Conservation (phyloP, 495 filamentous ascomycete species). For the Platismatia glauca region DNA sequence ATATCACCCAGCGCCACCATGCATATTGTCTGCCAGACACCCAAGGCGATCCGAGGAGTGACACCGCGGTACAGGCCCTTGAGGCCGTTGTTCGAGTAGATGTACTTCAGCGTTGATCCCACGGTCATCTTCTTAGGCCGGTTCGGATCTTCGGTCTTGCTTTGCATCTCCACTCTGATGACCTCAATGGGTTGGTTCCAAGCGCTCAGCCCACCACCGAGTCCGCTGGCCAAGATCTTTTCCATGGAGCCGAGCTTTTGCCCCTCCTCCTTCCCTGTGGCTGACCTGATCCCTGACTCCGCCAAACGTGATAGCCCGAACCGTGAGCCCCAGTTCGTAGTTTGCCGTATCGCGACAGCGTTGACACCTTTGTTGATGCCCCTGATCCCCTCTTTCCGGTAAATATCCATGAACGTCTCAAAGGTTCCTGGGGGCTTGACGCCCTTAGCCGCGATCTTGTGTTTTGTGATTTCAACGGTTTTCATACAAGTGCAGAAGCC, state of each 20-base stretch:
- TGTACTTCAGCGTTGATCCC: constrained; percentile 83
- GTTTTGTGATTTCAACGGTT: constrained; percentile 98
- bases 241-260: constrained; percentile 69
- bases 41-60: constrained; percentile 82
- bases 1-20: constrained; percentile 99
- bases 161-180: constrained; percentile 99
- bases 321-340: constrained; percentile 97
- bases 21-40: constrained; percentile 99
- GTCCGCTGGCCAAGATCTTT: constrained; percentile 79
- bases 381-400: constrained; percentile 82
- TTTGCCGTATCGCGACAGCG: constrained; percentile 94
- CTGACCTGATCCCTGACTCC: constrained; percentile 74
- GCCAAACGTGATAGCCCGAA: constrained; percentile 89
- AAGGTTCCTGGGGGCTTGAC: constrained; percentile 81
- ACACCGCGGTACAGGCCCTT: constrained; percentile 95
- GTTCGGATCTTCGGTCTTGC: constrained; percentile 94
- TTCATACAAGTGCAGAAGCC: constrained; percentile 99
- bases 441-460: constrained; percentile 80
- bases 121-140: constrained; percentile 98
- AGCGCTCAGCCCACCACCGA: constrained; percentile 88
- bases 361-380: constrained; percentile 99
- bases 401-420: constrained; percentile 93
- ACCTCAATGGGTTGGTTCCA: constrained; percentile 99
- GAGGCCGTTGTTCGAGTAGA: constrained; percentile 80
- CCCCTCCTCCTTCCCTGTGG: constrained; percentile 69